Evolutionary conservation across 176 grass and related monocot genomes (phyloP).

Genomic region (Alloteropsis semialata): DNA sequence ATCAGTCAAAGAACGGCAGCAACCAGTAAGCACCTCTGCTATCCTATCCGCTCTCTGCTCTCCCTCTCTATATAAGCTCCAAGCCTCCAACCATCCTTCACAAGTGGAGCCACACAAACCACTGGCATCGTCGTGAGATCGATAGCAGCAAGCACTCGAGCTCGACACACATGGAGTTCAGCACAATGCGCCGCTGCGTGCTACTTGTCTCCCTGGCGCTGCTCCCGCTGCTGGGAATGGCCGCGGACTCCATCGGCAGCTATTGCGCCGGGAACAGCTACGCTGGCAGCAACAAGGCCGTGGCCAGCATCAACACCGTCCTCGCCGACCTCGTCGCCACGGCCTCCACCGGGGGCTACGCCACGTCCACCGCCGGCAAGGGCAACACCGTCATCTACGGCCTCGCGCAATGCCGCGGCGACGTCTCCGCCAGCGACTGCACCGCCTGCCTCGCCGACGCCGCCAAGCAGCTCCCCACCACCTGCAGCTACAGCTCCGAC

Average conservation of each 20-base stretch:
- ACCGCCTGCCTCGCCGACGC: slow-evolving; percentile 47
- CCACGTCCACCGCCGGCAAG: slow-evolving; percentile 35
- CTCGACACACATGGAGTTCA: slow-evolving; percentile 37
- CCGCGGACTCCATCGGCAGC: slow-evolving; percentile 34
- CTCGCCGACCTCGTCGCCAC: slow-evolving; percentile 53
- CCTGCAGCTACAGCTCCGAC: slow-evolving; percentile 47
- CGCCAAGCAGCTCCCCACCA: slow-evolving; percentile 48
- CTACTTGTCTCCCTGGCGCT: slow-evolving; percentile 30
- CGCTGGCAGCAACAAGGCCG: slow-evolving; percentile 17
- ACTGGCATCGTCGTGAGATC: neutral
- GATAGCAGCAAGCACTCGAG: neutral
- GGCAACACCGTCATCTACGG: slow-evolving; percentile 37
- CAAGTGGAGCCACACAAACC: neutral
- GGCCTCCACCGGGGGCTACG: slow-evolving; percentile 50
- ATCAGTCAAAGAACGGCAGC: slow-evolving; percentile 29
- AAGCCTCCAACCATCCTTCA: slow-evolving; percentile 10
- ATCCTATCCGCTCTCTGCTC: neutral
- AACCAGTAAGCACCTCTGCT: neutral
- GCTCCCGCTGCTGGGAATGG: slow-evolving; percentile 31
- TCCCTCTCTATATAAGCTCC: slow-evolving; percentile 19
- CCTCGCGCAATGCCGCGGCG: slow-evolving; percentile 61
- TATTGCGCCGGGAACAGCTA: slow-evolving; percentile 34
- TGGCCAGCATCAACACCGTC: slow-evolving; percentile 38
- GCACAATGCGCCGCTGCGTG: slow-evolving; percentile 4
- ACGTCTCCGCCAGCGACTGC: slow-evolving; percentile 53